phyloP scores from a whole-genome alignment of 2,329 filamentous ascomycete genomes.

The Fusarium devonianum region DNA sequence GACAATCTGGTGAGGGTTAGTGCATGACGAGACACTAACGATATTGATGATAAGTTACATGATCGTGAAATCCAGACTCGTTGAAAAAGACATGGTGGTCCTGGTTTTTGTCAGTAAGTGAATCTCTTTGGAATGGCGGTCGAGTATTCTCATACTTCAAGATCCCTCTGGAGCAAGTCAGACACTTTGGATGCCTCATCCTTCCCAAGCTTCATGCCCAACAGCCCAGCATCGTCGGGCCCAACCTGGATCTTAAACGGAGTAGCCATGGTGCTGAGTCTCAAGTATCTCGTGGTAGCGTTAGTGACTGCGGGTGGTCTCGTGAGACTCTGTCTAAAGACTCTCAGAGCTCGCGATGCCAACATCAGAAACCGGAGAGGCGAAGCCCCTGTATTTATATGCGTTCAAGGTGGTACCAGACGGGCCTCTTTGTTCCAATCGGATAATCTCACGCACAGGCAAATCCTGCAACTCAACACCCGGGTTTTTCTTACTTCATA shows the following conservation, averaged over 20 bases:
- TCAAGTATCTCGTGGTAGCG: constrained; percentile 15
- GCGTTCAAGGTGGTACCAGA: not conserved
- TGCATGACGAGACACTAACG: not conserved
- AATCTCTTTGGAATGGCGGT: not conserved
- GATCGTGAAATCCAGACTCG: constrained; percentile 77
- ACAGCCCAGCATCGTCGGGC: constrained; percentile 59
- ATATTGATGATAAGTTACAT: constrained; percentile 56
- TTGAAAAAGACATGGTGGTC: constrained; percentile 84
- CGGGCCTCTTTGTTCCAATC: not conserved
- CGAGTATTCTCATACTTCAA: constrained; percentile 56
- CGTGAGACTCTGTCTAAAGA: constrained; percentile 5
- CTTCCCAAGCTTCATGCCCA: constrained; percentile 56
- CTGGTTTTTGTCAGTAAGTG: constrained; percentile 19
- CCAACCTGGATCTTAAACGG: constrained; percentile 57
- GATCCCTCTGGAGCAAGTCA: constrained; percentile 77
- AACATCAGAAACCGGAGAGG: constrained; percentile 18
- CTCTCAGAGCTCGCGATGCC: constrained; percentile 12
- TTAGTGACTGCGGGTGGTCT: too few species aligned
- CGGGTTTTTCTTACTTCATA: too few species aligned
- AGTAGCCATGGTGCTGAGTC: constrained; percentile 51
- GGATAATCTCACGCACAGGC: constrained; percentile 9
- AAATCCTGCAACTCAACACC: too few species aligned
- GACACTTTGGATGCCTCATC: constrained; percentile 69
- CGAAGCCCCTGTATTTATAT: constrained; percentile 2
- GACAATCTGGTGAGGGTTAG: constrained; percentile 56